Conservation (phyloP, 108 stramenopile genomes). For the Schizochytrium sp. region DNA sequence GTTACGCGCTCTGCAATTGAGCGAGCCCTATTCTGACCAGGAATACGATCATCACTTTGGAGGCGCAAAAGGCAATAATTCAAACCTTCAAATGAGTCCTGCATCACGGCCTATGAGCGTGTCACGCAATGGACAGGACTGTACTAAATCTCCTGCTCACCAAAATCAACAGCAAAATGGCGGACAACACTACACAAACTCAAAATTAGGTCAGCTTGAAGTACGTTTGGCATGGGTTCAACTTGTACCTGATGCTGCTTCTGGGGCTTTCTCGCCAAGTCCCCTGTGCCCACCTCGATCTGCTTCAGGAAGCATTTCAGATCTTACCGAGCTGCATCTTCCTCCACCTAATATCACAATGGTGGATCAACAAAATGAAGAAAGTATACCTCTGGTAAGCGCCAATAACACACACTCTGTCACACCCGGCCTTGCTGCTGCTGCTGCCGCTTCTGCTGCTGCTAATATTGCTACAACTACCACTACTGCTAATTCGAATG, state of each 20-base stretch:
- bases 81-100: no score
- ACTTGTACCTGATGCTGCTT: neutral
- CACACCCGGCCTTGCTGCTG: neutral
- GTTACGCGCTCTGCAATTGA: no score
- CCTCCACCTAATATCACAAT: no score
- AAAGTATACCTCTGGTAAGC: no score
- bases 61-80: no score
- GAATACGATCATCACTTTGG: no score
- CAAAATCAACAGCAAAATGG: neutral
- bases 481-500: neutral
- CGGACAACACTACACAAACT: neutral
- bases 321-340: neutral
- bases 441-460: neutral
- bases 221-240: conserved; percentile 4
- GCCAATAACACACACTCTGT: no score
- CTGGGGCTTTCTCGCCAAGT: neutral
- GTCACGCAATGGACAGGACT: neutral
- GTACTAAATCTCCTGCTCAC: neutral
- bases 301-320: neutral
- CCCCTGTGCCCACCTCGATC: neutral
- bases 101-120: neutral
- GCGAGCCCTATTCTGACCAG: no score
- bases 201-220: neutral
- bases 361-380: no score
- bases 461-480: neutral